Evolutionary conservation across 495 filamentous ascomycete genomes (phyloP).

Genomic region (Evernia prunastri): DNA sequence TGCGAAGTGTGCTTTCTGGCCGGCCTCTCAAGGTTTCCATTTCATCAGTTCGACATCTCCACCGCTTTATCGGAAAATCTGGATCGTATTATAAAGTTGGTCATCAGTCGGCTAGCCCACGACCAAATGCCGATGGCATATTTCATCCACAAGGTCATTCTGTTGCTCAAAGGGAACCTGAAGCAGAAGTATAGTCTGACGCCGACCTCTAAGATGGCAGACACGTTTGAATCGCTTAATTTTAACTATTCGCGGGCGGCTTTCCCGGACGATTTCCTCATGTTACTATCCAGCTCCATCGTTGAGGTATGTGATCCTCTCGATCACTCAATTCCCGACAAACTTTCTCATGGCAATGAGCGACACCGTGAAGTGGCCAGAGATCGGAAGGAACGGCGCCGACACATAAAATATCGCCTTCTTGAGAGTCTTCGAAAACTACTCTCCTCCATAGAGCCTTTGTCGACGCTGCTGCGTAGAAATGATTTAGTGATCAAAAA

Average conservation of each 20-base stretch:
- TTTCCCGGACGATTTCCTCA: not conserved
- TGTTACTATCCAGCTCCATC: not conserved
- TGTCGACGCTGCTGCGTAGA: not conserved
- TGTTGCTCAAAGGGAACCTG: not conserved
- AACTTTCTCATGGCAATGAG: not conserved
- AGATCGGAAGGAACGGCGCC: not conserved
- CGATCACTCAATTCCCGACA: not conserved
- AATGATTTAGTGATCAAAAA: not conserved
- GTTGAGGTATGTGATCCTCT: not conserved
- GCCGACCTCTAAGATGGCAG: not conserved
- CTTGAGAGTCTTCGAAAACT: not conserved
- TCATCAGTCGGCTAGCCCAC: not conserved
- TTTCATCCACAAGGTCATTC: not conserved
- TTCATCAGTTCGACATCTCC: not conserved
- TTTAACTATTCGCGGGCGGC: not conserved
- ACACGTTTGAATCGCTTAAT: not conserved
- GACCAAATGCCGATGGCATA: not conserved
- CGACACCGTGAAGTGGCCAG: not conserved
- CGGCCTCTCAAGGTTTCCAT: not conserved
- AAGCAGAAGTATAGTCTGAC: not conserved
- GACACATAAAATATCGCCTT: not conserved
- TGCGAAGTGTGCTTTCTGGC: conserved; percentile 2
- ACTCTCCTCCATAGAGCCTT: not conserved
- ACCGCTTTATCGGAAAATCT: not conserved
- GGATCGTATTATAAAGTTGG: not conserved